Evolutionary conservation across 208 protist species (phyloP).

Genomic region (Lotmaria passim): DNA sequence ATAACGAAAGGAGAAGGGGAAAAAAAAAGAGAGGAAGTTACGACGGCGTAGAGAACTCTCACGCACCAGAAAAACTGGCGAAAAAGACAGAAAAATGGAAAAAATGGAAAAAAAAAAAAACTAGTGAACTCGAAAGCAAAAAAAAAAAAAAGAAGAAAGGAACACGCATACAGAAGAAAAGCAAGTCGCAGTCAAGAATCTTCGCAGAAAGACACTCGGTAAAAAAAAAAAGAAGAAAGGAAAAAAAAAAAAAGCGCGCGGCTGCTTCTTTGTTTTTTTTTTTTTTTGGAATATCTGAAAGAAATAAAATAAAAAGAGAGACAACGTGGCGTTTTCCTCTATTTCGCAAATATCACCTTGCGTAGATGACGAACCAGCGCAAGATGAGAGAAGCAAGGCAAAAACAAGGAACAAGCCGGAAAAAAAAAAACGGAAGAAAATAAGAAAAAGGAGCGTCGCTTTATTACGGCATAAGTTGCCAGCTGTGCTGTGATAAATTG

Average conservation of each 20-base stretch:
- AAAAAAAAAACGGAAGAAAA: slow-evolving; percentile 31
- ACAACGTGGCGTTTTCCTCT: neutral
- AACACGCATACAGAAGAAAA: neutral
- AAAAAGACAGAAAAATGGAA: slow-evolving; percentile 32
- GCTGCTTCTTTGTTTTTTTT: neutral
- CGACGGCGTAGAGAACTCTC: neutral
- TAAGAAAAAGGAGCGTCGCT: too few species aligned
- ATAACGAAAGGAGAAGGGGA: neutral
- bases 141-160: slow-evolving; percentile 7
- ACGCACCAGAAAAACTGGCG: slow-evolving; percentile 28
- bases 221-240: neutral
- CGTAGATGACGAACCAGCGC: neutral
- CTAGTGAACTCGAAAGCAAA: slow-evolving; percentile 18
- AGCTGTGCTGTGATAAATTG: neutral
- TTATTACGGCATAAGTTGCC: too few species aligned
- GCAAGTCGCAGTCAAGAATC: neutral
- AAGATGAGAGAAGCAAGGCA: neutral
- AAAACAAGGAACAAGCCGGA: slow-evolving; percentile 25
- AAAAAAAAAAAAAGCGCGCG: slow-evolving; percentile 9
- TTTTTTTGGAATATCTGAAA: too few species aligned
- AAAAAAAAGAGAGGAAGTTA: neutral
- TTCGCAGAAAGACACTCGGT: neutral
- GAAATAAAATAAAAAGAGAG: slow-evolving; percentile 3
- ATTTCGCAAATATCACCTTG: too few species aligned
- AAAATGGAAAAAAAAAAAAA: slow-evolving; percentile 16